These are phyloP conservation scores for Diaporthe nobilis DNA, from an alignment of 2,329 filamentous ascomycete genomes.

Conservation along the genomic window DNA sequence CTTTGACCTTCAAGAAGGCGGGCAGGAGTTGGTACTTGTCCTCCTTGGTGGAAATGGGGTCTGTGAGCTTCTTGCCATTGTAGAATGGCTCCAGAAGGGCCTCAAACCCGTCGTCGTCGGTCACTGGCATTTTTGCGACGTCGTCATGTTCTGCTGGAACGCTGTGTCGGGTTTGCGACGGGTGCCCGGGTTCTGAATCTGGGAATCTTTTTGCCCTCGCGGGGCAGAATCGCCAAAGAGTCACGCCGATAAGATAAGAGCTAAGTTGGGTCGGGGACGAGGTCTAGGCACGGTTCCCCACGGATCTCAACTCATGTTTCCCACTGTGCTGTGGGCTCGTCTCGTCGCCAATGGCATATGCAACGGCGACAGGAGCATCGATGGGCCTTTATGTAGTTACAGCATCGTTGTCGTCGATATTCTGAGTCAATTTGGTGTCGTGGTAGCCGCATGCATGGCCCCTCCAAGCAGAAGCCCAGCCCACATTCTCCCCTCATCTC, in stretches of 20 bases:
- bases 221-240: constrained; percentile 32
- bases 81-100: constrained; percentile 77
- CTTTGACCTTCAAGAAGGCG: constrained; percentile 98
- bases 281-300: not conserved
- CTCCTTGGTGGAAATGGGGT: constrained; percentile 74
- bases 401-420: not conserved
- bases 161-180: not conserved
- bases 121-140: constrained; percentile 61
- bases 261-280: constrained; percentile 31
- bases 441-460: not conserved
- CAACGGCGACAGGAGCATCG: not conserved
- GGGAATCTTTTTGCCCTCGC: constrained; percentile 32
- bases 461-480: not conserved
- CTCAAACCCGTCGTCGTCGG: constrained; percentile 74
- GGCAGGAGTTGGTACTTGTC: constrained; percentile 98
- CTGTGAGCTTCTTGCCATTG: constrained; percentile 76
- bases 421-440: not conserved
- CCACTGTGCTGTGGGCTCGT: not conserved
- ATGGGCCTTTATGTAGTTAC: not conserved
- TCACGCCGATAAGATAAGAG: constrained; percentile 40
- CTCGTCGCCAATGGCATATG: not conserved
- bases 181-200: not conserved
- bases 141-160: constrained; percentile 27
- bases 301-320: not conserved
- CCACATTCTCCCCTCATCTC: no score